Evolutionary conservation across 73 alveolate species (phyloP), one percentile per base, ranked within the genome.

Genomic region (Paramecium primaurelia): DNA sequence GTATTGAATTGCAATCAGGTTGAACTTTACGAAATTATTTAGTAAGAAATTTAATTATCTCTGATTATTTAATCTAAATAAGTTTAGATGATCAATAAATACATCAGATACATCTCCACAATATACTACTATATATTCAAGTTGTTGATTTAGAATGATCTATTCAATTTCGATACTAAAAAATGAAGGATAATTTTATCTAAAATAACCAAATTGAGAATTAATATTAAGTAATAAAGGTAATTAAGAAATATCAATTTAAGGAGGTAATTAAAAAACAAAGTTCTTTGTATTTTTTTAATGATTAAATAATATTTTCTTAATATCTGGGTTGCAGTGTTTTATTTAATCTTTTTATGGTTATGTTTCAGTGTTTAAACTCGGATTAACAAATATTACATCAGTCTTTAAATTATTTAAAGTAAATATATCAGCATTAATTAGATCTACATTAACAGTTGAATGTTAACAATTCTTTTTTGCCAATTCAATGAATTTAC

Each of bases 331-430:
- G 8, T 75, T 14, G 40, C 88, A 75, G 30, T 75, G 18, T 75
- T 12, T 37, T 36, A 38, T 9, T 18, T 32, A 38, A 75, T 75
- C 88, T 18, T 25, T 30, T 14, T 5, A 4, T 4, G 18, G 9
- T n/a, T 4, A 10, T 22, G 37, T 20, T 14, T 42, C 36, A 12
- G 18, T 6, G 12, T 30, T 75, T n/a, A 36, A 30, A 20, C 38
- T 80, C 5, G 91, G 91, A 47, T 80, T 80, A 45, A 49, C 58
- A 47, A 80, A 80, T 10, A 80, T 80, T 10, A 80, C 77, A 47
- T 80, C 91, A n/a, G 77, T 49, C 49, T 80, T 45, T 44, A 80
- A 20, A 8, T 80, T 80, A 20, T 80, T 80, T 7, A 80, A 36
- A 22, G 18, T 49, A n/a, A 80, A 80, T 3, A 80, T 25, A 80